Evolutionary conservation across 139 green algal species (phyloP), one percentile per base, ranked within the genome.

Genomic region (Coccomyxa sp.): DNA sequence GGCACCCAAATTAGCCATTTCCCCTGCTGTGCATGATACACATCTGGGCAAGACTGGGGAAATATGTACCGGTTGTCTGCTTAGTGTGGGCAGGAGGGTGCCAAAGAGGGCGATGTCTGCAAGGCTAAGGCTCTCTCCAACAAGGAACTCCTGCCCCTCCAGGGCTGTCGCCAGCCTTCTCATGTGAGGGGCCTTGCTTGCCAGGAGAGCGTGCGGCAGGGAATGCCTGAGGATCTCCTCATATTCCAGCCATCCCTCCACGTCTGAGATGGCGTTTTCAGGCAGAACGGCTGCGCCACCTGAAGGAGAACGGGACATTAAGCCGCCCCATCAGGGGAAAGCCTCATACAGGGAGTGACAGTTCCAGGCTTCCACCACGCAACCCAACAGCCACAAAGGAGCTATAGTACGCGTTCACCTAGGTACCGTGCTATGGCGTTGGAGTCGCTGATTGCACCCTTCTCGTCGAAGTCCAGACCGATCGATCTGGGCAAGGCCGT

Each of bases 171-270:
- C 40, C 69, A 93, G 68, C 9, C 84, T 36, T 33, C 68, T 31
- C 36, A 90, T 75, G 7, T 79, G 84, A 5, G 78, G 39, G 27
- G 38, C 73, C 33, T 86, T 74, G 40, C 40, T 76, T 31, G 74
- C 77, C 72, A 41, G 77, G 55, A 71, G 39, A 39, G 79, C 39
- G 54, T 87, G 79, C 6, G 84, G 74, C 6, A 87, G 82, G 0
- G 88, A 84, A 0, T 88, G 87, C 79, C 94, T 82, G 0, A 78
- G 36, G 5, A 14, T 39, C 31, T 88, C 90, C 64, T 94, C 86
- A 84, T 85, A 93, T 36, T 93, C 87, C 29, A 94, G 39, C 90
- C 90, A 94, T 14, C 78, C 68, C 29, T 89, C 70, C 9, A 84
- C 70, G 34, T 75, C 39, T 6, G 37, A 0, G 16, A 8, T 18